These are phyloP conservation scores for Microsporum canis DNA, from an alignment of 2,329 filamentous ascomycete genomes.

Conservation along the genomic window DNA sequence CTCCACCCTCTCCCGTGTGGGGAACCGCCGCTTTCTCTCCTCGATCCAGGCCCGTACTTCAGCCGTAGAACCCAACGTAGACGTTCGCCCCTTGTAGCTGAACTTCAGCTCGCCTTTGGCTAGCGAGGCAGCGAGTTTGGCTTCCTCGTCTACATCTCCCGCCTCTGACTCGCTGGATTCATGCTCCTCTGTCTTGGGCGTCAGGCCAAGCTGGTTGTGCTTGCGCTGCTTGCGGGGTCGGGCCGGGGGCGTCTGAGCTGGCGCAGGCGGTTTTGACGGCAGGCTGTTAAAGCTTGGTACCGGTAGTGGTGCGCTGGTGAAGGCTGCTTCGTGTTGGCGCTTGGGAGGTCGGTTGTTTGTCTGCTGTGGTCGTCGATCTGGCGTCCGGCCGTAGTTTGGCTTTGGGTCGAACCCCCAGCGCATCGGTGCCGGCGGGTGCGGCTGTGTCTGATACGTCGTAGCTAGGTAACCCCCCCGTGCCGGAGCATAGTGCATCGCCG, in stretches of 20 bases:
- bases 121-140: slow-evolving; percentile 24
- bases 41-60: slow-evolving; percentile 72
- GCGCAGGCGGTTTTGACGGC: slow-evolving; percentile 32
- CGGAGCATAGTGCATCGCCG: not conserved
- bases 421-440: not conserved
- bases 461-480: not conserved
- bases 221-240: slow-evolving; percentile 32
- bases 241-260: slow-evolving; percentile 23
- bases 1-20: slow-evolving; percentile 59
- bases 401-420: not conserved
- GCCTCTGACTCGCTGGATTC: slow-evolving; percentile 37
- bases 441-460: not conserved
- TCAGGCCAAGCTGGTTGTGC: slow-evolving; percentile 39
- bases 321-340: slow-evolving; percentile 17
- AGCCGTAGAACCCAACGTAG: slow-evolving; percentile 43
- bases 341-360: not conserved
- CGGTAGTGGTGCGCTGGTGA: slow-evolving; percentile 27
- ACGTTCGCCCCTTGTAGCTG: slow-evolving; percentile 45
- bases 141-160: slow-evolving; percentile 36
- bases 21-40: slow-evolving; percentile 68
- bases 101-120: slow-evolving; percentile 34
- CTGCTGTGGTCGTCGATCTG: not conserved
- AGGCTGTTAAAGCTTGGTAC: slow-evolving; percentile 35
- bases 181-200: slow-evolving; percentile 35
- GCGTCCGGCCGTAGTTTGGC: not conserved